Base-by-base conservation (phyloP, 129 eudicot species). In the Tanacetum coccineum region DNA sequence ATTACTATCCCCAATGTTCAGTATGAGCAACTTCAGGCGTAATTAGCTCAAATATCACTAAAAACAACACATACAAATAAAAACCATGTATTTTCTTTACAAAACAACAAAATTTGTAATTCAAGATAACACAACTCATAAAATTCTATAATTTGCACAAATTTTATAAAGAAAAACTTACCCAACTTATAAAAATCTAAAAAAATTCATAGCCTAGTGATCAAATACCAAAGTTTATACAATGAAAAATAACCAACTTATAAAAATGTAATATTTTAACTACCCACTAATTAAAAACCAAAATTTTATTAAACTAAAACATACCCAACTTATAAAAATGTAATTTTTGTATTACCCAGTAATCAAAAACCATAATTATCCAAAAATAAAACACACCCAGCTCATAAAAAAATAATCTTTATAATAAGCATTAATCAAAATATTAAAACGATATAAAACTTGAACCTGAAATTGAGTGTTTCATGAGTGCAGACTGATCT, bases 401-500 rank as follows among this genome's bases (percentile, higher is more conserved):
- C 14, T 42, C 53, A 73, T 64, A 51, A 56, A 59, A 57, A 42
- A 25, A 6, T 39, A 60, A 20, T 63, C 14, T 3, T 49, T 53
- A 18, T 10, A 12, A 50, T 47, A 32, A 11, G 12, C 52, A 70
- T 3, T 28, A 21, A 66, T 15, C 21, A 74, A 61, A 51, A 18
- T 15, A 42, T 17, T 45, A 13, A 30, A 67, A 66, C 17, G 13
- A 59, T 39, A 18, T 10, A 45, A 57, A 22, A 67, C 8, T 8
- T n/a, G 54, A 74, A 80, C 83, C 88, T 71, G 51, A 71, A 70
- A 86, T 36, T 70, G 77, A 67, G 58, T 2, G 64, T 73, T 64
- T 40, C 65, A 72, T 56, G 59, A 48, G 61, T 65, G 77, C 53
- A 71, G 42, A 73, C 62, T 50, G 46, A 71, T 68, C 48, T 78